Evolutionary conservation across 306 rosid species (phyloP), one percentile per base, ranked within the genome.

Genomic region (Datisca glomerata): DNA sequence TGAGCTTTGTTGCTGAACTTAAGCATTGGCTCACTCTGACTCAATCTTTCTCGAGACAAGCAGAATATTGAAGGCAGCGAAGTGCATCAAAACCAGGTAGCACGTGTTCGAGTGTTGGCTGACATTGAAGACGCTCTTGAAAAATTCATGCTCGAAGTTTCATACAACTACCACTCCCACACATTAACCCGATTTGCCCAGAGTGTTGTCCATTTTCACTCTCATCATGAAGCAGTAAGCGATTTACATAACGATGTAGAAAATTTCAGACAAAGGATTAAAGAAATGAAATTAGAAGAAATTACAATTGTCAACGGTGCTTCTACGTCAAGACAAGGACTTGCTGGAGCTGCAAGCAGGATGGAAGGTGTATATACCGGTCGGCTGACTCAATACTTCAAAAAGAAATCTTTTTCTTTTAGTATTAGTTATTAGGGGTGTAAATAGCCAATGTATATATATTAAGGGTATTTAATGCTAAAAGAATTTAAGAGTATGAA

Each of bases 101-200:
- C 3, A 16, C 14, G 21, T 8, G 31, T 35, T n/a, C 43, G 37
- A 34, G 18, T 6, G 9, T 7, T 14, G 14, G 43, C 32, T 34
- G 43, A 49, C 4, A 34, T 34, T 21, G 43, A 49, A 19, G 55
- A 49, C 9, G 31, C n/a, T 8, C 43, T 49, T 8, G 55, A 35
- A 7, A 15, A 9, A 13, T 49, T 49, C 41, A 3, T 2, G 6
- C 4, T 13, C 1, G 7, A 49, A 8, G 3, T 35, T 22, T 20
- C 11, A 18, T 21, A 33, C 14, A 18, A 49, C 21, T 21, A 3
- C 33, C 55, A 49, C 5, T 18, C 9, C 43, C 14, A 49, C 21
- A 21, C 3, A 10, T 1, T 49, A 19, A 18, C 22, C 23, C 15
- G 12, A 12, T 7, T 0, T 39, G 2, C 1, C 8, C 43, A 34